phyloP scores from a whole-genome alignment of 2,329 filamentous ascomycete genomes.

The Scytalidium sp. region DNA sequence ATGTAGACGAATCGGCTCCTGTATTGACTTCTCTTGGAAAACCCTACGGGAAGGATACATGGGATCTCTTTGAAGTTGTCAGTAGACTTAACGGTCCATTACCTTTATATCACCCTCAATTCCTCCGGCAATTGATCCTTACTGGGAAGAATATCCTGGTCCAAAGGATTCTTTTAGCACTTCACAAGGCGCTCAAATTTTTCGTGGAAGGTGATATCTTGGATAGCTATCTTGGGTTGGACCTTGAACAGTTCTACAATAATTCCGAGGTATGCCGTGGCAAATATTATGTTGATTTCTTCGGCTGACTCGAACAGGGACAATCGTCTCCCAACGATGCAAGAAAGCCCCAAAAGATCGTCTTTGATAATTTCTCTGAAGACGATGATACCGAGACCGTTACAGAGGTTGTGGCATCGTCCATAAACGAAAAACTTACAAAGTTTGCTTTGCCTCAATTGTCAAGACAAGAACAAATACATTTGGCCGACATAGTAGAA shows the following conservation, averaged over 20 bases:
- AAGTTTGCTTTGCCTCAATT: constrained; percentile 74
- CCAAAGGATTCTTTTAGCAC: constrained; percentile 66
- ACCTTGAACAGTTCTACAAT: constrained; percentile 56
- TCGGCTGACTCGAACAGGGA: constrained; percentile 15
- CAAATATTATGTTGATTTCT: neutral
- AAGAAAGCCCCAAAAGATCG: constrained; percentile 30
- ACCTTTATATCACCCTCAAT: constrained; percentile 89
- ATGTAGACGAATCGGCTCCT: constrained; percentile 55
- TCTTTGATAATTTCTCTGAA: constrained; percentile 46
- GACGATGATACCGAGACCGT: constrained; percentile 61
- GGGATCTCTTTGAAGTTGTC: constrained; percentile 76
- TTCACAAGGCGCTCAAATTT: constrained; percentile 78
- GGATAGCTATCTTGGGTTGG: constrained; percentile 71
- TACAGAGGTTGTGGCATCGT: constrained; percentile 65
- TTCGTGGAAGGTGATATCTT: constrained; percentile 77
- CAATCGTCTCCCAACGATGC: constrained; percentile 12
- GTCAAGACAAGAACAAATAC: constrained; percentile 82
- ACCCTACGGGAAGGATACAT: constrained; percentile 18
- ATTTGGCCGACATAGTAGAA: constrained; percentile 79
- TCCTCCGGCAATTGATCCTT: constrained; percentile 82
- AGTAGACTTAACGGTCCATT: constrained; percentile 82
- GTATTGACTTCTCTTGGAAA: constrained; percentile 21
- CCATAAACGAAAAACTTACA: constrained; percentile 75
- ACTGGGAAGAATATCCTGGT: constrained; percentile 73
- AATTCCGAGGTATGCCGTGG: constrained; percentile 24